phyloP scores from a whole-genome alignment of 345 rosid species.

The Populus deltoides region DNA sequence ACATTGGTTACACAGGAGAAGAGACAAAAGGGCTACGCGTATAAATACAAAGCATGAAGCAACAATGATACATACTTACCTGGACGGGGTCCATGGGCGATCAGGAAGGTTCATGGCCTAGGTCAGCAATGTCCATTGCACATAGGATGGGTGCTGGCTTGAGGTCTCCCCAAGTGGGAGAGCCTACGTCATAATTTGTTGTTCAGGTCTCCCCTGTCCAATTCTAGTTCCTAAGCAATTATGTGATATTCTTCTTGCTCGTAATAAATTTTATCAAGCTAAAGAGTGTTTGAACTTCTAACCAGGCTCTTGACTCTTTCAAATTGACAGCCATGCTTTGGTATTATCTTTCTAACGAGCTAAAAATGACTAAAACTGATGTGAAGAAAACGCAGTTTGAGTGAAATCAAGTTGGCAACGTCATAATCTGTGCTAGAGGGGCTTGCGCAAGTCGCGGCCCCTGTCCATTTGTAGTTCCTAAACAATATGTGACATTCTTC shows the following conservation, averaged over 20 bases:
- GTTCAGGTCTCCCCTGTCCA: no score
- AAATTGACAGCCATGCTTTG: no score
- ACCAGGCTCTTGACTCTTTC: no score
- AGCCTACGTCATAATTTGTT: conserved; percentile 39
- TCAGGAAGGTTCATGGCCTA: conserved; percentile 13
- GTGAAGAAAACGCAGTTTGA: no score
- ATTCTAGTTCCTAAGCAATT: not conserved
- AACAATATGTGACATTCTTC: no score
- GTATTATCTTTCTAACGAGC: no score
- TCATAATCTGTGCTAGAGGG: conserved; percentile 30
- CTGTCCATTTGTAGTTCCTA: not conserved
- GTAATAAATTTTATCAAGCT: no score
- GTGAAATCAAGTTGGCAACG: not conserved
- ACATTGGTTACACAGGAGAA: not conserved
- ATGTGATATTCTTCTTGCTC: no score
- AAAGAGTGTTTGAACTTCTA: no score
- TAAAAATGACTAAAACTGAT: no score
- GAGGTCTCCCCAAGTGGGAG: conserved; percentile 26
- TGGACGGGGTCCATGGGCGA: conserved; percentile 26
- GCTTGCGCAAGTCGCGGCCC: conserved; percentile 13
- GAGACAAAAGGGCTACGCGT: not conserved
- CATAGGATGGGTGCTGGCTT: not conserved
- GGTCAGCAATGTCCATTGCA: conserved; percentile 23
- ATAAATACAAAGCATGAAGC: not conserved
- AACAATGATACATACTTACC: conserved; percentile 4